Conservation (phyloP, 106 monocot genomes). For the Alisma plantagoaquatica region DNA sequence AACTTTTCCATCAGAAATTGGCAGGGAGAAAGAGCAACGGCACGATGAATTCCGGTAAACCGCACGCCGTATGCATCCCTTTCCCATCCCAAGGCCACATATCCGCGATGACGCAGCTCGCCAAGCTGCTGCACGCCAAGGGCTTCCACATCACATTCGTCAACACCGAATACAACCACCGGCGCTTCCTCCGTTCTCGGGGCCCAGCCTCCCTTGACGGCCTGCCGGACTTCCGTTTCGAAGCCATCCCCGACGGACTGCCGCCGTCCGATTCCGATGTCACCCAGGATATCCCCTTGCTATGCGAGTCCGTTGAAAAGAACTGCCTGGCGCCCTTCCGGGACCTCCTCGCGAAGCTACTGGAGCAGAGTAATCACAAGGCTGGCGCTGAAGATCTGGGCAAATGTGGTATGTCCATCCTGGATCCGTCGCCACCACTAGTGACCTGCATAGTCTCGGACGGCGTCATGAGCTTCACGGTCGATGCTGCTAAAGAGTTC, state of each 20-base stretch:
- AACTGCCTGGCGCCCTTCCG: slow-evolving; percentile 1
- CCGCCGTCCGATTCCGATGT: background rate
- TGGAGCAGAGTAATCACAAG: no score
- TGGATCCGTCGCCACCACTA: background rate
- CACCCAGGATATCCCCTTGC: slow-evolving; percentile 7
- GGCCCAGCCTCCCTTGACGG: background rate
- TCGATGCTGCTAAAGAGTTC: slow-evolving; percentile 4
- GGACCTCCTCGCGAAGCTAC: background rate
- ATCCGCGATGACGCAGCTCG: background rate
- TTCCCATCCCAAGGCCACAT: background rate
- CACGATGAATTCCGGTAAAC: no score
- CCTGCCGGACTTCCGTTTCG: no score
- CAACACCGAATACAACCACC: no score
- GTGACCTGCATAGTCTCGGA: background rate
- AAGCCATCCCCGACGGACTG: no score
- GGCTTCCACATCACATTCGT: no score
- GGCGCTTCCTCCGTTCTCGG: background rate
- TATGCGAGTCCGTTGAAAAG: background rate
- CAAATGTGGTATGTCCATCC: no score
- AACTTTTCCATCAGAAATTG: no score
- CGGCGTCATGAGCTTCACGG: no score
- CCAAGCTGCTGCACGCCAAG: background rate
- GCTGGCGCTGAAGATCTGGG: no score
- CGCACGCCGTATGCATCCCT: background rate
- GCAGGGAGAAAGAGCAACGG: no score